phyloP scores from a whole-genome alignment of 768 basidiomycete genomes.

The Kwoniella botswanensis region DNA sequence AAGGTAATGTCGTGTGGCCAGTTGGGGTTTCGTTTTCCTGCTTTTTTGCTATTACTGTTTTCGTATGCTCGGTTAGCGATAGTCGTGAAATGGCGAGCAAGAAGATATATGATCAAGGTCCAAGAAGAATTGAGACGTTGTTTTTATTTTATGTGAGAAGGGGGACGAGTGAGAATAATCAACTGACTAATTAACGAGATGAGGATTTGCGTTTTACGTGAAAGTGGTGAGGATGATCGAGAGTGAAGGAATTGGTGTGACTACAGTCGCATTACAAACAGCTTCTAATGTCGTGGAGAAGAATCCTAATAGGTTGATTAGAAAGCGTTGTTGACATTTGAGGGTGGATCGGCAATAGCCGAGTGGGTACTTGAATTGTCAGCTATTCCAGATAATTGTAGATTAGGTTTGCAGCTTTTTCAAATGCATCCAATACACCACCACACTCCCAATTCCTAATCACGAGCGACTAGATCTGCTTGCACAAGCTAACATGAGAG shows the following conservation, averaged over 20 bases:
- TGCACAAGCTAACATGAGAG: not conserved
- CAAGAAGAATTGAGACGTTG: not conserved
- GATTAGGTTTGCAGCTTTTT: not conserved
- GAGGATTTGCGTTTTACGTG: constrained; percentile 11
- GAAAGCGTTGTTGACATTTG: not conserved
- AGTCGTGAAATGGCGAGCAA: not conserved
- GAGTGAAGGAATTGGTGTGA: not conserved
- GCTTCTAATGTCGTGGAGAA: not conserved
- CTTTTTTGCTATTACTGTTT: not conserved
- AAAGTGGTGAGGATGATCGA: constrained; percentile 8
- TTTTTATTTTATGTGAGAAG: not conserved
- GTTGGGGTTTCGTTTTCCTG: not conserved
- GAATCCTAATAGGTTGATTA: not conserved
- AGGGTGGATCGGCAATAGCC: not conserved
- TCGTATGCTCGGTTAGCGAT: not conserved
- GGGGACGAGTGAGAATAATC: not conserved
- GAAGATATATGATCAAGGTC: not conserved
- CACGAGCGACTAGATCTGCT: not conserved
- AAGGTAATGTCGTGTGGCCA: constrained; percentile 8
- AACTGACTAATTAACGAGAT: not conserved
- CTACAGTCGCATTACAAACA: not conserved
- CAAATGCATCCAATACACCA: not conserved
- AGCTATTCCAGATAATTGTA: not conserved
- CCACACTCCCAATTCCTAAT: not conserved
- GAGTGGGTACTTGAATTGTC: not conserved